phyloP scores from a whole-genome alignment of 2,329 filamentous ascomycete genomes.

The Fusarium torreyae region DNA sequence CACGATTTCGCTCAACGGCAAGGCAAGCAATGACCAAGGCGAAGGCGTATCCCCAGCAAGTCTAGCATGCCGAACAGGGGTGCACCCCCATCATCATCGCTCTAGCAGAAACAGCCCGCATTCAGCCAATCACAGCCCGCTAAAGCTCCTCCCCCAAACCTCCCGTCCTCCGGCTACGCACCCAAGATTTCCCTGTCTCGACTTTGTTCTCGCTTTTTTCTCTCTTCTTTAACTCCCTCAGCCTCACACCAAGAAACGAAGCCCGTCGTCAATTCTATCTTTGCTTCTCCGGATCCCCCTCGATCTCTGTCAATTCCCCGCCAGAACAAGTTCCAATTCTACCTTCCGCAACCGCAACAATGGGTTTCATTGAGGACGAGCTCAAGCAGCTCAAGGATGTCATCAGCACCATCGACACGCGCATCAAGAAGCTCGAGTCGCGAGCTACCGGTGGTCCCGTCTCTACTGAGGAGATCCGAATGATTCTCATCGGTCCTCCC shows the following conservation, averaged over 20 bases:
- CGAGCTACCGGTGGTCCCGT: constrained; percentile 71
- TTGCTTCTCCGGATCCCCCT: constrained; percentile 31
- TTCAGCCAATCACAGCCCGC: constrained; percentile 43
- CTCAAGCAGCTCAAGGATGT: constrained; percentile 88
- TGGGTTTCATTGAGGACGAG: constrained; percentile 91
- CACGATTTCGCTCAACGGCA: constrained; percentile 21
- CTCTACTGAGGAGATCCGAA: constrained; percentile 81
- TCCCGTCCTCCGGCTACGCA: constrained; percentile 53
- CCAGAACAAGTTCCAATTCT: constrained; percentile 39
- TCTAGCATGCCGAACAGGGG: constrained; percentile 24
- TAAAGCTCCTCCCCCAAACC: constrained; percentile 50
- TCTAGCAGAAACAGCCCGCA: constrained; percentile 31
- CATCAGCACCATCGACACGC: constrained; percentile 85
- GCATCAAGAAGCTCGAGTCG: constrained; percentile 87
- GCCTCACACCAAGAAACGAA: constrained; percentile 34
- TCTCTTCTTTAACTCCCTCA: constrained; percentile 24
- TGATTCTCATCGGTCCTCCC: constrained; percentile 97
- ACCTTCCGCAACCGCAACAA: constrained; percentile 64
- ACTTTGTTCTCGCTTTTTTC: constrained; percentile 45
- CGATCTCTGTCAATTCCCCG: constrained; percentile 35
- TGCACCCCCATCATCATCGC: constrained; percentile 42
- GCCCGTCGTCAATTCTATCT: constrained; percentile 22
- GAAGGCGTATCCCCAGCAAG: constrained; percentile 42
- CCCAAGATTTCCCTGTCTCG: constrained; percentile 50
- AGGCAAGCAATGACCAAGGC: constrained; percentile 4